Evolutionary conservation across 139 green algal genomes (phyloP).

Genomic region (Chlorella vulgaris): DNA sequence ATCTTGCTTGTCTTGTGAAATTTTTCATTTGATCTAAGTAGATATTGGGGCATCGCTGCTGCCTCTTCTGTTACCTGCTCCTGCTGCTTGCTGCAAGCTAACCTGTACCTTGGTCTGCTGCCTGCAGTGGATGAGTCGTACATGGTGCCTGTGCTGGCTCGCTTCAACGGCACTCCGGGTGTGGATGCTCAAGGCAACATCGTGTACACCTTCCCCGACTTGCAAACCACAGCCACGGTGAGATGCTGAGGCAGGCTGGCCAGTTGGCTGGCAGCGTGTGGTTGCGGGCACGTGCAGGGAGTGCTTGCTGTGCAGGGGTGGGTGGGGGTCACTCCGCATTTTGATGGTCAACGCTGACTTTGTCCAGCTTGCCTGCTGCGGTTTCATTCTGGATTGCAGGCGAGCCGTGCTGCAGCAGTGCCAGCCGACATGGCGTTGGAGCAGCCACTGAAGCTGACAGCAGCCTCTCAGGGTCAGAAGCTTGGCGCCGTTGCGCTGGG

Average conservation of each 20-base stretch:
- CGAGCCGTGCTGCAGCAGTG: not conserved
- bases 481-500: constrained; percentile 66
- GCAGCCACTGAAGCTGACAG: constrained; percentile 44
- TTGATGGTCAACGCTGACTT: no score
- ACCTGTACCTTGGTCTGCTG: not conserved
- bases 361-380: no score
- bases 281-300: not conserved
- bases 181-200: constrained; percentile 87
- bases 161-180: constrained; percentile 64
- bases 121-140: constrained; percentile 74
- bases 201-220: constrained; percentile 86
- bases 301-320: no score
- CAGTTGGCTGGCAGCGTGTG: not conserved
- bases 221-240: constrained; percentile 74
- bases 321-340: no score
- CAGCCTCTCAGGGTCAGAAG: constrained; percentile 61
- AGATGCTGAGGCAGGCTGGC: no score
- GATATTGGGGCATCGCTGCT: no score
- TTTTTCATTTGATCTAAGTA: no score
- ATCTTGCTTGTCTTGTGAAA: no score
- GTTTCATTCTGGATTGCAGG: not conserved
- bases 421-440: constrained; percentile 10
- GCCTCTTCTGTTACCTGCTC: no score
- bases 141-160: constrained; percentile 88
- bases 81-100: no score